phyloP scores from a whole-genome alignment of 495 filamentous ascomycete genomes.

The Penicillium samsonianum region DNA sequence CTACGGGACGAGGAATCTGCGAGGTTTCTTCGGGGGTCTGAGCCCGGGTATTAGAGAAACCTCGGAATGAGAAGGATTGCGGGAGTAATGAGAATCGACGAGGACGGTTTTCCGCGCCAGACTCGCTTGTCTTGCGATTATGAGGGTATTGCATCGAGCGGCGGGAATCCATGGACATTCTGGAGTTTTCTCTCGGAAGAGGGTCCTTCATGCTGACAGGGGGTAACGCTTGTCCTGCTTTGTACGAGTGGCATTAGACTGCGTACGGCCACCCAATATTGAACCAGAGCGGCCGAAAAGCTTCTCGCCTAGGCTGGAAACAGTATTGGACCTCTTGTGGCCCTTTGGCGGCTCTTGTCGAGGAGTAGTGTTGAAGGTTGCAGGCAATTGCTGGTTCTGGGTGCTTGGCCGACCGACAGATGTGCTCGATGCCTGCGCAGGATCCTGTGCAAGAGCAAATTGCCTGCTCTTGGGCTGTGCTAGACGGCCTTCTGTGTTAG shows the following conservation, averaged over 20 bases:
- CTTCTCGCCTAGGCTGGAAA: conserved; percentile 76
- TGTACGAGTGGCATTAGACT: conserved; percentile 36
- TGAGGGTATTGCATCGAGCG: conserved; percentile 76
- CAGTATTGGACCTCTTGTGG: conserved; percentile 90
- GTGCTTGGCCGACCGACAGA: conserved; percentile 63
- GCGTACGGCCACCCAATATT: conserved; percentile 64
- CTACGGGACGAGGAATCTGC: conserved; percentile 31
- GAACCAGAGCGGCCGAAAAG: conserved; percentile 79
- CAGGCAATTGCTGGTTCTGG: conserved; percentile 49
- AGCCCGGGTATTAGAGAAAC: conserved; percentile 47
- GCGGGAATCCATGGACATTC: conserved; percentile 78
- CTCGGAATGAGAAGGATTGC: conserved; percentile 66
- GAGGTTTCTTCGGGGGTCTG: conserved; percentile 44
- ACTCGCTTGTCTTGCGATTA: conserved; percentile 79
- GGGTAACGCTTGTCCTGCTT: conserved; percentile 57
- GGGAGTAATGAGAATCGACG: conserved; percentile 79
- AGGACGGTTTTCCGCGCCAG: conserved; percentile 72
- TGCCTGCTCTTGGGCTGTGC: conserved; percentile 78
- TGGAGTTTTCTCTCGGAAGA: conserved; percentile 55
- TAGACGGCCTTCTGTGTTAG: conserved; percentile 88
- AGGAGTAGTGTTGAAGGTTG: conserved; percentile 47
- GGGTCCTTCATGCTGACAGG: conserved; percentile 77
- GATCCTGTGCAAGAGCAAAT: conserved; percentile 67
- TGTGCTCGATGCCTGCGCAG: conserved; percentile 29
- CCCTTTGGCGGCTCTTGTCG: conserved; percentile 58